Conservation (phyloP, 2,329 filamentous ascomycete species). For the Colletotrichum godetiae region DNA sequence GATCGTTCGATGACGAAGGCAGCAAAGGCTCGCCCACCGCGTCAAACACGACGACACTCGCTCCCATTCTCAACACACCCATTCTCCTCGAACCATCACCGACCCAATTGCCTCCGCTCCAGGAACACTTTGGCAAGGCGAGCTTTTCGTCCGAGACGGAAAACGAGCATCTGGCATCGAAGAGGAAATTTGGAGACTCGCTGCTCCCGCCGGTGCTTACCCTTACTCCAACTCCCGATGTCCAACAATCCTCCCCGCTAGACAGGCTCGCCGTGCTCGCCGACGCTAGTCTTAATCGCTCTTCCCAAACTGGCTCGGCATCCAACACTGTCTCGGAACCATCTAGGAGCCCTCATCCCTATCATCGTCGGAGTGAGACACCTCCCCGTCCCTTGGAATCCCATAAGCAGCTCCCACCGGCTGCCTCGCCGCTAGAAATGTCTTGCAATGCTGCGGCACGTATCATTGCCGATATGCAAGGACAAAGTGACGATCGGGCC, state of each 20-base stretch:
- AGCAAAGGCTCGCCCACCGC: constrained; percentile 39
- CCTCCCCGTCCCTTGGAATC: constrained; percentile 36
- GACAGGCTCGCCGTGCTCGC: constrained; percentile 53
- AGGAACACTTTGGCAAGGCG: constrained; percentile 27
- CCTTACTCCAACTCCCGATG: constrained; percentile 29
- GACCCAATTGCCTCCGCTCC: constrained; percentile 16
- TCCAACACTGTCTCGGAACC: constrained; percentile 38
- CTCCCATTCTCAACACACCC: constrained; percentile 21
- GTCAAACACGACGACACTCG: constrained; percentile 2
- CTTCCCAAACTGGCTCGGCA: constrained; percentile 39
- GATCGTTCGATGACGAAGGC: constrained; percentile 46
- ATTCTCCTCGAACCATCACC: constrained; percentile 20
- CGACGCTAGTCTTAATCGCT: constrained; percentile 43
- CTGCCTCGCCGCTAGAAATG: constrained; percentile 46
- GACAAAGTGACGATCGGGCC: constrained; percentile 42
- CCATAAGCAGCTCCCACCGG: constrained; percentile 25
- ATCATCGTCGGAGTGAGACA: constrained; percentile 20
- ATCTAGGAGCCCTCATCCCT: constrained; percentile 32
- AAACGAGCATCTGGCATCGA: not conserved
- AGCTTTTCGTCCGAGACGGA: constrained; percentile 16
- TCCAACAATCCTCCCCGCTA: constrained; percentile 37
- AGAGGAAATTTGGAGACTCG: constrained; percentile 24
- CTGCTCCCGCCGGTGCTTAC: constrained; percentile 30
- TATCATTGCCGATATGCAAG: constrained; percentile 54
- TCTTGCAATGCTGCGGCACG: constrained; percentile 48